Evolutionary conservation across 306 rosid species (phyloP).

Genomic region (Bauhinia variegata): DNA sequence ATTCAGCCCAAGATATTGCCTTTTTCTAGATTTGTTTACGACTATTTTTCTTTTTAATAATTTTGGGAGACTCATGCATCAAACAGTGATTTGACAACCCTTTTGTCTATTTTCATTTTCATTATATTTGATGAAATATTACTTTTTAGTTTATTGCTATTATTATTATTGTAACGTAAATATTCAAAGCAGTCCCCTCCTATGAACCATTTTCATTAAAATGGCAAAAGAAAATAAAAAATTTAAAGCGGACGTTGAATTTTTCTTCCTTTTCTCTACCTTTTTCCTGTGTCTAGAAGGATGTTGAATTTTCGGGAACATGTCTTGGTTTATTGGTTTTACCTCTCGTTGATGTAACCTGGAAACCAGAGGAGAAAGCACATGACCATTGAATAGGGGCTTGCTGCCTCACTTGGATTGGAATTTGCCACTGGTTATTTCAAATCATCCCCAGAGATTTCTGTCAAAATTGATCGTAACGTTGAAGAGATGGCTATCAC

Average conservation of each 20-base stretch:
- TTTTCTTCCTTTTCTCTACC: not conserved
- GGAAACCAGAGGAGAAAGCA: not conserved
- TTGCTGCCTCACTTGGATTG: not conserved
- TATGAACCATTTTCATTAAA: not conserved
- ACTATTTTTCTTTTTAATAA: not conserved
- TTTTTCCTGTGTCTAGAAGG: not conserved
- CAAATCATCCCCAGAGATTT: not conserved
- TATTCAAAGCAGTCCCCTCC: not conserved
- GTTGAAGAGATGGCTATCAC: too few species aligned
- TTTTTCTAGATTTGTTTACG: not conserved
- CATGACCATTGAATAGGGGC: not conserved
- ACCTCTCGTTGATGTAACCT: not conserved
- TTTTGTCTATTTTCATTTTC: too few species aligned
- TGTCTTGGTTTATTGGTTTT: too few species aligned
- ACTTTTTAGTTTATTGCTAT: too few species aligned
- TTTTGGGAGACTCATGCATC: not conserved
- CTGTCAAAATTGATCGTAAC: too few species aligned
- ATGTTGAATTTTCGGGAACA: constrained; percentile 7
- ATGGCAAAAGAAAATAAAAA: not conserved
- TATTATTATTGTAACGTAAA: too few species aligned
- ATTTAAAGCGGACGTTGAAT: not conserved
- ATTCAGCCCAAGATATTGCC: not conserved
- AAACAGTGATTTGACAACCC: too few species aligned
- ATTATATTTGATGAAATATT: too few species aligned
- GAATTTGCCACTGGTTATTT: not conserved